Evolutionary conservation across 768 basidiomycete species (phyloP).

Genomic region (Hirschioporus abietinus): DNA sequence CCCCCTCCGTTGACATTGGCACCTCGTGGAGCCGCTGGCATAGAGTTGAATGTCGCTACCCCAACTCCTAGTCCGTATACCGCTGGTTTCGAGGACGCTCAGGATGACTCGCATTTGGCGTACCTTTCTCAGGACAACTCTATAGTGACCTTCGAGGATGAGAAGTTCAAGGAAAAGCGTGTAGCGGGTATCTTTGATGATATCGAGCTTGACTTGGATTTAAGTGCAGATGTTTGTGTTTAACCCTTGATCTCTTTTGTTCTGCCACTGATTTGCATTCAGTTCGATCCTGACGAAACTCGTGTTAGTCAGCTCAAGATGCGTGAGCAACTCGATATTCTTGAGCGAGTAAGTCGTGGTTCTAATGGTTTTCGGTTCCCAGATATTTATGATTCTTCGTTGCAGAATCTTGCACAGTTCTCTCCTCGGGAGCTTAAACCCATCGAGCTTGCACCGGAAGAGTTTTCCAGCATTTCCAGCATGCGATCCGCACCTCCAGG

Average conservation of each 20-base stretch:
- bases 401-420: constrained; percentile 58
- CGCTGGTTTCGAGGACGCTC: not conserved
- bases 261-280: not conserved
- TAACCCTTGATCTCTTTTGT: not conserved
- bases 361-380: not conserved
- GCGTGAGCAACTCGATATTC: constrained; percentile 72
- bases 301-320: constrained; percentile 71
- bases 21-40: not conserved
- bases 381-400: constrained; percentile 16
- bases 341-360: constrained; percentile 53
- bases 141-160: constrained; percentile 13
- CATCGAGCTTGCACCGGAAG: constrained; percentile 5
- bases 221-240: constrained; percentile 18
- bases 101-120: not conserved
- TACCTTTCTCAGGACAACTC: not conserved
- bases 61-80: not conserved
- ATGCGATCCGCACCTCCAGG: constrained; percentile 9
- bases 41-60: not conserved
- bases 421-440: constrained; percentile 44
- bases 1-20: not conserved
- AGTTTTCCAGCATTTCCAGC: not conserved
- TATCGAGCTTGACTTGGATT: constrained; percentile 37
- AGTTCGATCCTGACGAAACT: constrained; percentile 60
- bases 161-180: constrained; percentile 39
- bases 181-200: constrained; percentile 42